phyloP scores from a whole-genome alignment of 768 basidiomycete species.

The Tephrocybe sp. region DNA sequence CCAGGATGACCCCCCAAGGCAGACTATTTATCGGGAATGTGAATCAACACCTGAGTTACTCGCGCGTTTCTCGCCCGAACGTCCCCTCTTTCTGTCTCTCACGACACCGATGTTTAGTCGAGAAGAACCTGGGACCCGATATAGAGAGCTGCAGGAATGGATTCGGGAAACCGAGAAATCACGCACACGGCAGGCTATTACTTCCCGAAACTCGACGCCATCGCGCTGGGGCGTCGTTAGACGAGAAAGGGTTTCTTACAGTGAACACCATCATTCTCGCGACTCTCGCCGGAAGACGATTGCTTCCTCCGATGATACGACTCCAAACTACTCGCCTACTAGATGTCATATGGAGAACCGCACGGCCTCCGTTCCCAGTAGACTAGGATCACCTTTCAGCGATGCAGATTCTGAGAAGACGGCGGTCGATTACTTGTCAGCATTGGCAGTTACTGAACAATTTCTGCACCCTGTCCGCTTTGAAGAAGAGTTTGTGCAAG shows the following conservation, averaged over 20 bases:
- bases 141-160: slow-evolving; percentile 6
- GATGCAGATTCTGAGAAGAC: slow-evolving; percentile 3
- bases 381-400: background rate
- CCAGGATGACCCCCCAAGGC: slow-evolving; percentile 1
- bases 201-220: background rate
- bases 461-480: background rate
- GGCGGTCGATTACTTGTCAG: background rate
- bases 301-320: background rate
- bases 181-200: background rate
- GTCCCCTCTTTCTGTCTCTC: slow-evolving; percentile 10
- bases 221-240: background rate
- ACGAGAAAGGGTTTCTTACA: background rate
- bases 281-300: background rate
- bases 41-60: slow-evolving; percentile 9
- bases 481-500: background rate
- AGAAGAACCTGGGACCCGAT: background rate
- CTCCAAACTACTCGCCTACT: background rate
- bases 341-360: background rate
- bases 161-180: slow-evolving; percentile 7
- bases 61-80: slow-evolving; percentile 12
- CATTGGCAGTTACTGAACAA: background rate
- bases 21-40: slow-evolving; percentile 7
- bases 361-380: background rate
- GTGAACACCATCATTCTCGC: background rate
- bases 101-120: background rate